phyloP scores from a whole-genome alignment of 1,139 yeast species.

The Pichia sp. region DNA sequence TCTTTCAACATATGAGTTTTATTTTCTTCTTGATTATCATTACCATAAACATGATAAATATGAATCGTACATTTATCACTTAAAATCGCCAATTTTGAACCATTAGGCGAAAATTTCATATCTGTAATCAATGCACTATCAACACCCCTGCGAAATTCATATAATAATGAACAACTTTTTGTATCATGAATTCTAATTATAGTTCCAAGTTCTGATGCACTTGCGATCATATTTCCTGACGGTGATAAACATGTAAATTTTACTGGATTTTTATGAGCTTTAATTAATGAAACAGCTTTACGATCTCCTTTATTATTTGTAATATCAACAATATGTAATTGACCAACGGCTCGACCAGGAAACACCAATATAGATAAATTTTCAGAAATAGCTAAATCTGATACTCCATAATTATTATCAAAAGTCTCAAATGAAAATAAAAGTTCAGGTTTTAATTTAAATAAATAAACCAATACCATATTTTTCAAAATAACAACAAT shows the following conservation, averaged over 20 bases:
- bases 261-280: slow-evolving; percentile 74
- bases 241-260: slow-evolving; percentile 63
- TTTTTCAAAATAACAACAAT: slow-evolving; percentile 66
- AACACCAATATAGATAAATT: slow-evolving; percentile 49
- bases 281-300: slow-evolving; percentile 62
- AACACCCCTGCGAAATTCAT: slow-evolving; percentile 82
- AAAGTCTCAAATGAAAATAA: slow-evolving; percentile 67
- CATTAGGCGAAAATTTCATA: slow-evolving; percentile 77
- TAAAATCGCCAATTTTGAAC: slow-evolving; percentile 70
- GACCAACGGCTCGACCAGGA: slow-evolving; percentile 67
- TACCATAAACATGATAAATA: slow-evolving; percentile 51
- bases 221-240: slow-evolving; percentile 76
- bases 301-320: slow-evolving; percentile 47
- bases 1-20: slow-evolving; percentile 64
- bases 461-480: slow-evolving; percentile 70
- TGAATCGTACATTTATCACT: slow-evolving; percentile 89
- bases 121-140: slow-evolving; percentile 79
- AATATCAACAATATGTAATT: slow-evolving; percentile 70
- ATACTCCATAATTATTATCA: slow-evolving; percentile 62
- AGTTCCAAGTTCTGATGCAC: slow-evolving; percentile 86
- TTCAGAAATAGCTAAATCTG: slow-evolving; percentile 45
- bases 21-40: slow-evolving; percentile 30
- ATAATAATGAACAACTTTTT: slow-evolving; percentile 61
- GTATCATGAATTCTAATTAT: slow-evolving; percentile 76
- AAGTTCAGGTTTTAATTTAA: slow-evolving; percentile 70